Evolutionary conservation across 1,139 yeast genomes (phyloP), one percentile per base, ranked within the genome.

Genomic region (Insectozyma bohioensis): DNA sequence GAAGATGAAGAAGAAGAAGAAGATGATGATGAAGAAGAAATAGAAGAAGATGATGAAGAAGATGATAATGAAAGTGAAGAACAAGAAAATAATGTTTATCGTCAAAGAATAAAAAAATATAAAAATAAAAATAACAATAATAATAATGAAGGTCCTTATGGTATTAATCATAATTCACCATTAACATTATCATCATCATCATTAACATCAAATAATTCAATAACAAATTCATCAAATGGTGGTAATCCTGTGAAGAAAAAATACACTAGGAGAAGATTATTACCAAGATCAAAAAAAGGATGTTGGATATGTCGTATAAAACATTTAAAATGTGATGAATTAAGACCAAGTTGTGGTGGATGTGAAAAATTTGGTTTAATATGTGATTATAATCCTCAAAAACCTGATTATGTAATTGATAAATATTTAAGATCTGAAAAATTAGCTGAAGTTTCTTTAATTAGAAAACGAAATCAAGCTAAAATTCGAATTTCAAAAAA

Each of bases 221-320:
- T 28, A 26, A 7, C 33, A 8, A 11, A 5, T 11, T 2, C 28
- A 17, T 12, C 40, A 40, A 22, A 12, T 12, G 6, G 12, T 24
- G 42, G 24, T n/a, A n/a, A n/a, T n/a, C n/a, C n/a, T n/a, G n/a
- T n/a, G 24, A 36, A 39, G 35, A 65, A 63, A 41, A 67, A 67
- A 41, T 55, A 65, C 40, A 68, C 72, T 12, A 52, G 75, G 33
- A 57, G 69, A 45, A 57, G 72, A 36, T 48, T 65, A 21, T 56
- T 67, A 37, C 73, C 72, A 3, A 48, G 75, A 30, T 63, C 73
- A 5, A 65, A 63, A 36, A 61, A 53, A 24, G 78, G 77, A 0
- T 72, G 78, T 45, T 72, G 72, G 73, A 65, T 67, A 31, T 72
- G 78, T 44, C 57, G 77, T 33, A 65, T 71, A 36, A 70, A 72